Evolutionary conservation across 495 filamentous ascomycete genomes (phyloP).

Genomic region (Lindgomyces ingoldianus): DNA sequence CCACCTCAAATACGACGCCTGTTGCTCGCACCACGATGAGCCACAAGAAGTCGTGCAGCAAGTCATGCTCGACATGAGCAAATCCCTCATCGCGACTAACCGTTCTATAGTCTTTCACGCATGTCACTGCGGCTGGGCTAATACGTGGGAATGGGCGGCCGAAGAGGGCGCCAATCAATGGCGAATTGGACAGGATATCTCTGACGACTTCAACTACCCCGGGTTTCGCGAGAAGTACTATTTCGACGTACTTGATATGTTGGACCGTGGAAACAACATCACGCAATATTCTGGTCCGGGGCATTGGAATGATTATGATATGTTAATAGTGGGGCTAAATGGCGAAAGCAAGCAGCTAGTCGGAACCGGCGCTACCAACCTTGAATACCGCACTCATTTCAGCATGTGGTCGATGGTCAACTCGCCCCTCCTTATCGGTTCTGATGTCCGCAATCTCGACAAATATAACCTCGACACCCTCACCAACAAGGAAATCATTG

Average conservation of each 20-base stretch:
- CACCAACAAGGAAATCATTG: slow-evolving; percentile 31
- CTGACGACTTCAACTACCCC: slow-evolving; percentile 34
- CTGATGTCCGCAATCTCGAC: slow-evolving; percentile 12
- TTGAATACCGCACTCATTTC: slow-evolving; percentile 31
- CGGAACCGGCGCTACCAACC: slow-evolving; percentile 16
- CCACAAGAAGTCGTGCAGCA: slow-evolving; percentile 23
- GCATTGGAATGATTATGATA: slow-evolving; percentile 35
- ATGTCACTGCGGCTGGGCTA: slow-evolving; percentile 31
- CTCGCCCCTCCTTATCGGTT: slow-evolving; percentile 26
- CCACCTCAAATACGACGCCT: slow-evolving; percentile 31
- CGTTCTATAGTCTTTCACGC: slow-evolving; percentile 29
- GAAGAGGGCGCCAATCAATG: slow-evolving; percentile 33
- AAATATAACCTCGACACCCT: slow-evolving; percentile 25
- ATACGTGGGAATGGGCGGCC: slow-evolving; percentile 23
- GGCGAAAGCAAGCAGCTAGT: slow-evolving; percentile 33
- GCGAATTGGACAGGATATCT: slow-evolving; percentile 33
- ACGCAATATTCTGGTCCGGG: slow-evolving; percentile 27
- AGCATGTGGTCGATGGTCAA: slow-evolving; percentile 20
- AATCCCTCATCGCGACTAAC: slow-evolving; percentile 21
- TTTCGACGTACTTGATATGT: slow-evolving; percentile 33
- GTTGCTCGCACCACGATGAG: slow-evolving; percentile 27
- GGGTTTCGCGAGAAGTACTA: slow-evolving; percentile 33
- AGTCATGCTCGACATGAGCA: slow-evolving; percentile 32
- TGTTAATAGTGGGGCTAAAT: slow-evolving; percentile 29
- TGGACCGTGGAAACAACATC: slow-evolving; percentile 27